Conservation (phyloP, 2,329 filamentous ascomycete genomes). For the Pseudogymnoascus sp. region DNA sequence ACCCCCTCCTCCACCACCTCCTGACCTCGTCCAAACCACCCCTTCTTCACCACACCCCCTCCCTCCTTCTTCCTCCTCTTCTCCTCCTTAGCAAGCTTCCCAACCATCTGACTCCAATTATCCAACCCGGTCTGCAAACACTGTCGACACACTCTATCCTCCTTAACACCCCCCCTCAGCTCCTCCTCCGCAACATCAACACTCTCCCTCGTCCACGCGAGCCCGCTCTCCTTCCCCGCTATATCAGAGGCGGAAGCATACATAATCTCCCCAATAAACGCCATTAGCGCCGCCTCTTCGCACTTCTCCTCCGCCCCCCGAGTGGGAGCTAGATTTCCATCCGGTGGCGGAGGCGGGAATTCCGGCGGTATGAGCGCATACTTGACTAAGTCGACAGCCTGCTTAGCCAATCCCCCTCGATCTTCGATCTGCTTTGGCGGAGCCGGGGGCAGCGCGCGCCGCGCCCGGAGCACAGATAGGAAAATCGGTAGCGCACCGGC, state of each 20-base stretch:
- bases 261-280: slow-evolving; percentile 91
- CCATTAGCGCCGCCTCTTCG: slow-evolving; percentile 77
- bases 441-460: slow-evolving; percentile 49
- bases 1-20: slow-evolving; percentile 19
- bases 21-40: slow-evolving; percentile 26
- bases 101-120: slow-evolving; percentile 81
- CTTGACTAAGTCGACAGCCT: slow-evolving; percentile 25
- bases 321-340: slow-evolving; percentile 60
- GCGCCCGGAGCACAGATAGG: slow-evolving; percentile 73
- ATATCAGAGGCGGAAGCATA: slow-evolving; percentile 54
- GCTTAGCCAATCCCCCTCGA: slow-evolving; percentile 18
- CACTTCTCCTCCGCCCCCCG: slow-evolving; percentile 62
- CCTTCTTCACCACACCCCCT: slow-evolving; percentile 8
- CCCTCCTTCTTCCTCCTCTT: slow-evolving; percentile 18
- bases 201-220: slow-evolving; percentile 85
- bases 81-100: slow-evolving; percentile 43
- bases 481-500: slow-evolving; percentile 72
- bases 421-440: slow-evolving; percentile 20
- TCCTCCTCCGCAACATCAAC: slow-evolving; percentile 72
- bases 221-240: slow-evolving; percentile 55
- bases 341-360: slow-evolving; percentile 64
- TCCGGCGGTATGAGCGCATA: slow-evolving; percentile 41
- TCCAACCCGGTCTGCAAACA: slow-evolving; percentile 69
- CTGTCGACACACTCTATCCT: slow-evolving; percentile 59
- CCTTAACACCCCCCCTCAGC: slow-evolving; percentile 31